phyloP scores from a whole-genome alignment of 2,329 filamentous ascomycete species.

The Trichoderma sp. region DNA sequence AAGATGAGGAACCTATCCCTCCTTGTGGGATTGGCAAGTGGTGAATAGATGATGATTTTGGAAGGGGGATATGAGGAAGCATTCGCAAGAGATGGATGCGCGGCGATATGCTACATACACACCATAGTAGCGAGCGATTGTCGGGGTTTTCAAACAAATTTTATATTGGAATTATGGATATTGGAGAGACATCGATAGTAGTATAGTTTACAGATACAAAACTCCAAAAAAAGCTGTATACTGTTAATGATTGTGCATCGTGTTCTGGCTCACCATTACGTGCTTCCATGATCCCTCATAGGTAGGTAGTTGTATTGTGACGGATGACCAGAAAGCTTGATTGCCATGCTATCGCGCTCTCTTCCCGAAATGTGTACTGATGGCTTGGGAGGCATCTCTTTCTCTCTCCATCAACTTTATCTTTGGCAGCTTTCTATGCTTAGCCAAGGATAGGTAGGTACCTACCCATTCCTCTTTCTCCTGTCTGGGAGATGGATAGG shows the following conservation, averaged over 20 bases:
- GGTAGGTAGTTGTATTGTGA: neutral
- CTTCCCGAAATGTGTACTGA: neutral
- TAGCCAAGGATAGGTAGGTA: neutral
- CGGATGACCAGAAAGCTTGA: neutral
- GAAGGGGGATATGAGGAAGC: neutral
- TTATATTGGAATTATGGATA: neutral
- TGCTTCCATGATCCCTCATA: neutral
- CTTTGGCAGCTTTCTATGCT: neutral
- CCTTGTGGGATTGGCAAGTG: neutral
- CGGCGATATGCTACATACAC: neutral
- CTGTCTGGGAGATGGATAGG: neutral
- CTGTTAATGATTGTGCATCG: slow-evolving; percentile 3
- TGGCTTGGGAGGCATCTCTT: neutral
- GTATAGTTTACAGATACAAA: neutral
- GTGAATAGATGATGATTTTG: neutral
- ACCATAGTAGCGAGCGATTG: neutral
- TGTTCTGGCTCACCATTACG: slow-evolving; percentile 1
- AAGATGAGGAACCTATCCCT: neutral
- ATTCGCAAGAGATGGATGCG: neutral
- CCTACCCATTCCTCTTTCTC: neutral
- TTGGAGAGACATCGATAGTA: neutral
- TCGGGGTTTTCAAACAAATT: neutral
- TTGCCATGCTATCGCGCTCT: neutral
- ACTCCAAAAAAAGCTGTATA: slow-evolving; percentile 26
- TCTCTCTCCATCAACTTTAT: neutral